phyloP scores from a whole-genome alignment of 2,329 filamentous ascomycete genomes.

The Bipolaris sorokiniana region DNA sequence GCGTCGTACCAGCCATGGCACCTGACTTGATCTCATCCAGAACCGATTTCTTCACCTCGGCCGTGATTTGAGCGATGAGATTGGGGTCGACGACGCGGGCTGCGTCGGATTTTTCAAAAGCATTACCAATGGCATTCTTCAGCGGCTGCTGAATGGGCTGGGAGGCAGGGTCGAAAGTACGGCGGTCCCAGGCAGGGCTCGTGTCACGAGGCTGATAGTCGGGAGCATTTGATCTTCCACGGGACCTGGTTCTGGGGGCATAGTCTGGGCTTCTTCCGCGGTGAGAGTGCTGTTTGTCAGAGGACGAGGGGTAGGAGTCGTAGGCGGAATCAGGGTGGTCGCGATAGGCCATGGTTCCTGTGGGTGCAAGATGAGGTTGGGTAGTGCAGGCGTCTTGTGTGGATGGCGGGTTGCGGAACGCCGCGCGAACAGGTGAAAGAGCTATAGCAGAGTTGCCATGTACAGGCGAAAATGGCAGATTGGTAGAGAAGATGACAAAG shows the following conservation, averaged over 20 bases:
- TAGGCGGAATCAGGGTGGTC: constrained; percentile 25
- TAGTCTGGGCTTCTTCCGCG: constrained; percentile 37
- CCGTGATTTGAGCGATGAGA: constrained; percentile 66
- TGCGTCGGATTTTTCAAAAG: constrained; percentile 59
- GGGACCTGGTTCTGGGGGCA: constrained; percentile 25
- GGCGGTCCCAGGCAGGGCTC: constrained; percentile 14
- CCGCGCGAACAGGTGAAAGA: constrained; percentile 31
- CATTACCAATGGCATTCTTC: constrained; percentile 63
- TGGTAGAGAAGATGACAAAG: constrained; percentile 9
- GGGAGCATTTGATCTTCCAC: constrained; percentile 42
- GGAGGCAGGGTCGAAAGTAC: constrained; percentile 17
- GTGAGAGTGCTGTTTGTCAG: constrained; percentile 33
- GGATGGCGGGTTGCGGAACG: constrained; percentile 20
- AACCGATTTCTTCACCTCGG: constrained; percentile 58
- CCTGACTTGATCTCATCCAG: constrained; percentile 57
- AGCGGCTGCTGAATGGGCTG: constrained; percentile 56
- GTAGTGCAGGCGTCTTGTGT: constrained; percentile 13
- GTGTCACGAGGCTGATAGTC: constrained; percentile 31
- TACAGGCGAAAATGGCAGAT: constrained; percentile 19
- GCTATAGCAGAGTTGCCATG: constrained; percentile 29
- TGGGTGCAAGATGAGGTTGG: constrained; percentile 28
- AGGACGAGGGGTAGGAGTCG: constrained; percentile 22
- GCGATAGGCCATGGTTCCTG: constrained; percentile 27
- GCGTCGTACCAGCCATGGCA: constrained; percentile 34
- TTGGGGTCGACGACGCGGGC: constrained; percentile 63